These are phyloP conservation scores for Jaltomata sinuosa DNA, from an alignment of 257 asterid genomes.

Conservation along the genomic window DNA sequence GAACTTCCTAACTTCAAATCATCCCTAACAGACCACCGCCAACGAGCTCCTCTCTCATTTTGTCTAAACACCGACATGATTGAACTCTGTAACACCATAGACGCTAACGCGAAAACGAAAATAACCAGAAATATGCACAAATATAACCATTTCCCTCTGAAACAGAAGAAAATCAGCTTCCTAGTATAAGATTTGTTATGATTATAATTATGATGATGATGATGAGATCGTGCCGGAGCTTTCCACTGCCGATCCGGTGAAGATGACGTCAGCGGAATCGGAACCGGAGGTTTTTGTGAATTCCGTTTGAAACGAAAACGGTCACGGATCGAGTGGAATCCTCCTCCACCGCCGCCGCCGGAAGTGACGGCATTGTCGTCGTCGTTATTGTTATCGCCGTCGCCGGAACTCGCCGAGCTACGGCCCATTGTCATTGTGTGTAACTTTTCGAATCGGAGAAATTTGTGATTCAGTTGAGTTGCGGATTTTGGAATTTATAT, in stretches of 20 bases:
- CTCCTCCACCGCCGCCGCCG: no score
- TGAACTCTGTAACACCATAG: slow-evolving; percentile 88
- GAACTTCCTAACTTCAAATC: slow-evolving; percentile 78
- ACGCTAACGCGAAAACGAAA: slow-evolving; percentile 58
- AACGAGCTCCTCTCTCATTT: slow-evolving; percentile 45
- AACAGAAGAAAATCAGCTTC: slow-evolving; percentile 25
- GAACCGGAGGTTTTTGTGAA: slow-evolving; percentile 12
- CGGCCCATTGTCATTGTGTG: slow-evolving; percentile 8
- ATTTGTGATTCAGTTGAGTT: slow-evolving; percentile 9
- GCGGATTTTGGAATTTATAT: neutral
- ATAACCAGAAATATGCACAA: slow-evolving; percentile 49
- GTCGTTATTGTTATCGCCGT: slow-evolving; percentile 19
- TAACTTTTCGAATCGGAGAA: slow-evolving; percentile 3
- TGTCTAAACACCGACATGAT: slow-evolving; percentile 54
- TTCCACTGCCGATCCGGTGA: slow-evolving; percentile 17
- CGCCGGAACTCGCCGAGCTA: slow-evolving; percentile 36
- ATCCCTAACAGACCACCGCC: slow-evolving; percentile 70
- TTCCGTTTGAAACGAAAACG: slow-evolving; percentile 23
- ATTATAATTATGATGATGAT: slow-evolving; percentile 21
- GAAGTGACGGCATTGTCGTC: slow-evolving; percentile 11
- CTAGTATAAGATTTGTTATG: slow-evolving; percentile 26
- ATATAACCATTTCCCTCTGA: slow-evolving; percentile 54
- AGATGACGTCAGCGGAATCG: slow-evolving; percentile 27
- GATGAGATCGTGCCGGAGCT: slow-evolving; percentile 55
- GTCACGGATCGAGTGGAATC: slow-evolving; percentile 65